These are phyloP conservation scores for Trichoderma sp. DNA, from an alignment of 2,329 filamentous ascomycete genomes.

Conservation along the genomic window DNA sequence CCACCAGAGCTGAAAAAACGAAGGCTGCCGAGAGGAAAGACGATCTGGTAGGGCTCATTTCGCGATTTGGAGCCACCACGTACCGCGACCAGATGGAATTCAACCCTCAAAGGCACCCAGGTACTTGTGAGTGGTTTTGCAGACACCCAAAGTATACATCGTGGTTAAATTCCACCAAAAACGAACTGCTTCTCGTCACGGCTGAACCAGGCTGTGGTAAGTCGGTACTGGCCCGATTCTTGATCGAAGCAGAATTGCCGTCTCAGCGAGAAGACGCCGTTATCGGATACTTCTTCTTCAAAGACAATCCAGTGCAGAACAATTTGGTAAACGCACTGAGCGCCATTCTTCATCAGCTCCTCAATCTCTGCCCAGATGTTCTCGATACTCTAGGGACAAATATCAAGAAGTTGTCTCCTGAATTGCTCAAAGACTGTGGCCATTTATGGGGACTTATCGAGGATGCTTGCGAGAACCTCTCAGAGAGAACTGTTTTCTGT, in stretches of 20 bases:
- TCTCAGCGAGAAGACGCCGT: not conserved
- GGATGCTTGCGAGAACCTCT: not conserved
- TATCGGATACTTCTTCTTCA: not conserved
- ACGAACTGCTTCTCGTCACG: not conserved
- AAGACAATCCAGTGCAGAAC: not conserved
- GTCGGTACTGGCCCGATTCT: not conserved
- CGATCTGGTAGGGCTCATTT: not conserved
- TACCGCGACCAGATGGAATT: not conserved
- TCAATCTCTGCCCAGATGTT: not conserved
- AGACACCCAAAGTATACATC: not conserved
- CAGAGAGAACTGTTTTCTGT: not conserved
- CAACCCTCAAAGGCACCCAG: not conserved
- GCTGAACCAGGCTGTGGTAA: not conserved
- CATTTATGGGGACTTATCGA: not conserved
- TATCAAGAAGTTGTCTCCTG: not conserved
- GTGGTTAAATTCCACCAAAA: not conserved
- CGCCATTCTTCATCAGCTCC: not conserved
- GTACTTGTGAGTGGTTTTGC: not conserved
- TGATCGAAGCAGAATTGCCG: not conserved
- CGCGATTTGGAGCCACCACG: not conserved
- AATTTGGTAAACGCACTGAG: not conserved
- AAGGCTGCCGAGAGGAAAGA: not conserved
- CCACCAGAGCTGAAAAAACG: not conserved
- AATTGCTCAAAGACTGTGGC: not conserved
- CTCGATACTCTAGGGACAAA: not conserved